phyloP scores from a whole-genome alignment of 192 early-diverging fungal genomes.

The Mortierella claussenii region DNA sequence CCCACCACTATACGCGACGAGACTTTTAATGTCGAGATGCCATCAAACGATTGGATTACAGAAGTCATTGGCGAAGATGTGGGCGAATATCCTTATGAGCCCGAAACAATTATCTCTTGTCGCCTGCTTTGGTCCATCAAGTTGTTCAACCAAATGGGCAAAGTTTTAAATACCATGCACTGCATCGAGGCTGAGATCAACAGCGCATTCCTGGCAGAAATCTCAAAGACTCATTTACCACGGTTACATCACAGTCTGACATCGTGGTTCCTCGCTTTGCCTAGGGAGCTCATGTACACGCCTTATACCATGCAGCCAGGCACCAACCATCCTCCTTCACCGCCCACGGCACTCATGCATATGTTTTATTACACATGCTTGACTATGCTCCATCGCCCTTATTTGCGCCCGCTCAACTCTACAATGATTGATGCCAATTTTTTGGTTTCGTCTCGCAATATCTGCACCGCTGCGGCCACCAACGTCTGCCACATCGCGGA shows the following conservation, averaged over 20 bases:
- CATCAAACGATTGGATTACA: conserved; percentile 24
- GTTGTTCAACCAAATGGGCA: conserved; percentile 26
- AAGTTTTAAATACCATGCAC: conserved; percentile 34
- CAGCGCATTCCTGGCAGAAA: conserved; percentile 20
- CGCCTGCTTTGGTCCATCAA: conserved; percentile 28
- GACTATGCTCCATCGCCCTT: conserved; percentile 63
- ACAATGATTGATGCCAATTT: conserved; percentile 19
- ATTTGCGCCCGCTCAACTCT: conserved; percentile 34
- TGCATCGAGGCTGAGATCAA: conserved; percentile 34
- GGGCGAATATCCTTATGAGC: conserved; percentile 24
- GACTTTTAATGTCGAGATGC: conserved; percentile 26
- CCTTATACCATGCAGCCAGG: conserved; percentile 37
- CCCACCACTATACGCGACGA: conserved; percentile 24
- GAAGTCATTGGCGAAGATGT: conserved; percentile 21
- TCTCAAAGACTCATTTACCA: conserved; percentile 23
- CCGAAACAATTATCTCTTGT: conserved; percentile 25
- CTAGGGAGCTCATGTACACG: conserved; percentile 59
- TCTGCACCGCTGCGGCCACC: conserved; percentile 47
- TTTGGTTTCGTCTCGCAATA: conserved; percentile 31
- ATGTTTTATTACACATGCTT: conserved; percentile 63
- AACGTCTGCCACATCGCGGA: conserved; percentile 48
- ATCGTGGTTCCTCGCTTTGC: conserved; percentile 57
- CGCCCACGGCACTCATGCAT: conserved; percentile 45
- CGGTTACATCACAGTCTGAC: conserved; percentile 41
- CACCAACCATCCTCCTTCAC: conserved; percentile 23